Conservation (phyloP, 2,329 filamentous ascomycete genomes). For the Aspergillus brasiliensis region DNA sequence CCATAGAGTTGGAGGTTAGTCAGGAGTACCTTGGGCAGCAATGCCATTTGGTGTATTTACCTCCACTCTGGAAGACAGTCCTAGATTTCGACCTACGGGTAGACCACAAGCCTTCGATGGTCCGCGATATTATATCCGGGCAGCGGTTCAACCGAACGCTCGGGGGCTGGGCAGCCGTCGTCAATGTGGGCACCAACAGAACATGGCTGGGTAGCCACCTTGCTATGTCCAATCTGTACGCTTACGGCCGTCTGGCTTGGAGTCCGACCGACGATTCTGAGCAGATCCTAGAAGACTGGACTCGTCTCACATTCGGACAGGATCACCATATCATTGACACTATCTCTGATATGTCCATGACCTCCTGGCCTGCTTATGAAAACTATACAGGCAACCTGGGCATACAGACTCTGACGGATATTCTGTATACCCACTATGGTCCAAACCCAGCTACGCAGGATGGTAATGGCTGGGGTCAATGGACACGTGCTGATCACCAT, state of each 20-base stretch:
- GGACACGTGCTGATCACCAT: constrained; percentile 64
- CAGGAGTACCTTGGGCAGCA: constrained; percentile 75
- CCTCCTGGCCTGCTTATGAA: constrained; percentile 71
- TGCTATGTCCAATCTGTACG: constrained; percentile 71
- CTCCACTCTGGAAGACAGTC: constrained; percentile 69
- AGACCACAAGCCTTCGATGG: constrained; percentile 57
- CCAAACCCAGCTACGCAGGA: constrained; percentile 69
- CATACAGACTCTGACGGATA: constrained; percentile 69
- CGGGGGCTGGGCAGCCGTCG: constrained; percentile 66
- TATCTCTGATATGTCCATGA: constrained; percentile 65
- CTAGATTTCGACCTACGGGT: constrained; percentile 68
- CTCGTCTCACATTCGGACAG: constrained; percentile 64
- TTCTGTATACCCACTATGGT: constrained; percentile 67
- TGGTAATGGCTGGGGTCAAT: constrained; percentile 70
- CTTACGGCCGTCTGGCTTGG: constrained; percentile 69
- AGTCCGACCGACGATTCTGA: constrained; percentile 55
- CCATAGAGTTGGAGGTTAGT: constrained; percentile 67
- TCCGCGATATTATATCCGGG: constrained; percentile 64
- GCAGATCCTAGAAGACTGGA: constrained; percentile 65
- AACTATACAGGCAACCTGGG: constrained; percentile 71
- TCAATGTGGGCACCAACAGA: constrained; percentile 66
- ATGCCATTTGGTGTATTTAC: constrained; percentile 67
- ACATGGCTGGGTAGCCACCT: constrained; percentile 72
- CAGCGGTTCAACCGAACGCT: constrained; percentile 59
- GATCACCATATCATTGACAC: constrained; percentile 59